Evolutionary conservation across 805 yeast genomes (phyloP), one percentile per base, ranked within the genome.

Genomic region (Starmerella tilneyi): DNA sequence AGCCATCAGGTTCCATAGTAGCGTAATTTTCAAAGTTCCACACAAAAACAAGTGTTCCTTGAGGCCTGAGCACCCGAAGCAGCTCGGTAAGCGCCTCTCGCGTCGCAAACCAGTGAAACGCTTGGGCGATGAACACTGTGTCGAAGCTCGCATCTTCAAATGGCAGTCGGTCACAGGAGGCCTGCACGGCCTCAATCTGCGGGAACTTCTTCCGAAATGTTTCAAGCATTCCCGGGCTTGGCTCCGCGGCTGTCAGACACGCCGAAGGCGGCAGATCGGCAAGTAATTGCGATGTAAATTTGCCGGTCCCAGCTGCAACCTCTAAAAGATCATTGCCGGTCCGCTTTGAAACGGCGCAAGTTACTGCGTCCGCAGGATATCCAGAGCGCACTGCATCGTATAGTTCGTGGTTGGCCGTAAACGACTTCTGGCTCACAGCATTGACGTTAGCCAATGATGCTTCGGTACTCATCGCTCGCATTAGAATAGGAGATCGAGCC

Each of bases 41-140:
- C 44, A 78, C 68, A 20, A 75, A 56, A 0, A 77, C 81, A 11
- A 78, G 60, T 36, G 61, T 63, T 0, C 79, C 81, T 7, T 56
- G 58, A 2, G 71, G 68, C 49, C 70, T 72, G 53, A 78, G 63
- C 0, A 77, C 74, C 15, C 83, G 61, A 34, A 61, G 48, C 19
- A 78, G 56, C 56, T 78, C 83, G 44, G 62, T 58, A 27, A 78
- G 54, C 0, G 79, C 63, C 8, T 62, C 64, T 2, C 48, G 36
- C 52, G 74, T 76, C n/a, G 75, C 68, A 59, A 78, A 78, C 83
- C 83, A 78, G 51, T 78, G 83, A 57, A 73, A 78, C 0, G 75
- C 83, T 53, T 78, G 82, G 0, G 82, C 81, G 9, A 73, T 60
- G 9, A 75, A 62, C 1, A 78, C 61, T 0, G 71, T 69, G 57